These are phyloP conservation scores for Neofusicoccum kwambonambiense DNA, from an alignment of 2,329 filamentous ascomycete species.

Conservation along the genomic window DNA sequence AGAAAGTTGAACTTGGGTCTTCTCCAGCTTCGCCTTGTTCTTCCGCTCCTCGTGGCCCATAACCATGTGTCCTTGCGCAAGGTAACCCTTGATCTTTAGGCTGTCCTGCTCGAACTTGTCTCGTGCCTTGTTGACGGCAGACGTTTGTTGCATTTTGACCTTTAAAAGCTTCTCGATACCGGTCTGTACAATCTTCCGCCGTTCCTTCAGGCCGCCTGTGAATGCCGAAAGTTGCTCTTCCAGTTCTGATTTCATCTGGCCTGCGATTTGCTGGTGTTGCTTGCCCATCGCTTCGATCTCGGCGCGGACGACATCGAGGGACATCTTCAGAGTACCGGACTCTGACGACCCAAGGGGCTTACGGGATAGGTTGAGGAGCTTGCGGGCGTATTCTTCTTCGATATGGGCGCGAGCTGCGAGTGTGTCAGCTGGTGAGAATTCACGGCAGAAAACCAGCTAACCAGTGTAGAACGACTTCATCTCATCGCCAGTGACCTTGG, in stretches of 20 bases:
- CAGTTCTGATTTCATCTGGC: constrained; percentile 92
- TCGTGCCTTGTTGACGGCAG: constrained; percentile 87
- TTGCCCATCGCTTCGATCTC: constrained; percentile 95
- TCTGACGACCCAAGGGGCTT: constrained; percentile 90
- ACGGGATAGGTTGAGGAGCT: constrained; percentile 78
- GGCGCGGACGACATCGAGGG: constrained; percentile 81
- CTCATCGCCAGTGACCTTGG: constrained; percentile 94
- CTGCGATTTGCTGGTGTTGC: constrained; percentile 83
- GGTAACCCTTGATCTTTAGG: constrained; percentile 95
- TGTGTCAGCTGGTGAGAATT: constrained; percentile 13
- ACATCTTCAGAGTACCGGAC: constrained; percentile 75
- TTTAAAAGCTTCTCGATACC: constrained; percentile 94
- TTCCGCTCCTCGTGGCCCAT: constrained; percentile 99
- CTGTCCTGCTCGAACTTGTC: constrained; percentile 98
- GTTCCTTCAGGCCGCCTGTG: constrained; percentile 91
- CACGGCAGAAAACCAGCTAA: constrained; percentile 40
- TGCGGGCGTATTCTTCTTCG: constrained; percentile 94
- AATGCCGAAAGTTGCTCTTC: constrained; percentile 93
- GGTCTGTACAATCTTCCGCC: constrained; percentile 91
- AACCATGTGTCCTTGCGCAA: constrained; percentile 98
- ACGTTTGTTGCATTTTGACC: constrained; percentile 87
- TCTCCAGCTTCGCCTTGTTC: constrained; percentile 98
- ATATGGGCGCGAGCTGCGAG: constrained; percentile 77
- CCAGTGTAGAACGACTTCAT: constrained; percentile 85
- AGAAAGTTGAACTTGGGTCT: constrained; percentile 94